These are phyloP conservation scores for Myrica gale DNA, from an alignment of 306 rosid species.

Conservation along the genomic window DNA sequence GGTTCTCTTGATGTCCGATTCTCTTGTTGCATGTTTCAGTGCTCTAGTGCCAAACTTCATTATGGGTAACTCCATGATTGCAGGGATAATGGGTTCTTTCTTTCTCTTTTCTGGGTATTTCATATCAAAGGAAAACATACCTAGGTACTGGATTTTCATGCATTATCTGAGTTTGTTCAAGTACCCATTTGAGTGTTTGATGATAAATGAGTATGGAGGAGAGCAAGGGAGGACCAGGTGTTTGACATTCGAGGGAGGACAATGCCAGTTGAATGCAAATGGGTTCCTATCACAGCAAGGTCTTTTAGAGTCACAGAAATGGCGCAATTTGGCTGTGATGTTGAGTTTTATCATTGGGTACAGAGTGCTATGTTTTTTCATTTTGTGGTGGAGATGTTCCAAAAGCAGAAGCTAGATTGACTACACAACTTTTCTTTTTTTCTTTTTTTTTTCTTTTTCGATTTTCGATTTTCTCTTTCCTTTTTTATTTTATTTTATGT, in stretches of 20 bases:
- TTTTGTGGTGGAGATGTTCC: constrained; percentile 79
- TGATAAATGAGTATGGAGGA: constrained; percentile 93
- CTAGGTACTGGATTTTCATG: constrained; percentile 89
- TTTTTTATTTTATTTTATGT: constrained; percentile 14
- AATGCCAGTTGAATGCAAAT: constrained; percentile 58
- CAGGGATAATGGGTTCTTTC: constrained; percentile 96
- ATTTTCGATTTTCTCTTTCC: background rate
- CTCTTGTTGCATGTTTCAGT: constrained; percentile 91
- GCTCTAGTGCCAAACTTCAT: constrained; percentile 93
- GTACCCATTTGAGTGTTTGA: constrained; percentile 94
- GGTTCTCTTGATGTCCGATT: constrained; percentile 67
- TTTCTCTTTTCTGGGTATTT: constrained; percentile 95
- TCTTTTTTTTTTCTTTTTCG: background rate
- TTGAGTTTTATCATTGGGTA: constrained; percentile 79
- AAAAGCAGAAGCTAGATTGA: constrained; percentile 52
- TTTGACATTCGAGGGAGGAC: constrained; percentile 47
- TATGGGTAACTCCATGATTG: constrained; percentile 75
- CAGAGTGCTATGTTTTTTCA: constrained; percentile 66
- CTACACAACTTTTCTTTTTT: constrained; percentile 8
- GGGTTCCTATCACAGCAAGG: constrained; percentile 71
- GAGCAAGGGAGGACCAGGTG: constrained; percentile 62
- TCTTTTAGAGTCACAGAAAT: constrained; percentile 65
- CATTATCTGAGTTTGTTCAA: constrained; percentile 83
- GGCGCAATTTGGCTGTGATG: constrained; percentile 85
- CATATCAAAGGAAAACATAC: constrained; percentile 75